Base-by-base conservation (phyloP, 2,329 filamentous ascomycete species). In the Penicillium psychrosexuale region DNA sequence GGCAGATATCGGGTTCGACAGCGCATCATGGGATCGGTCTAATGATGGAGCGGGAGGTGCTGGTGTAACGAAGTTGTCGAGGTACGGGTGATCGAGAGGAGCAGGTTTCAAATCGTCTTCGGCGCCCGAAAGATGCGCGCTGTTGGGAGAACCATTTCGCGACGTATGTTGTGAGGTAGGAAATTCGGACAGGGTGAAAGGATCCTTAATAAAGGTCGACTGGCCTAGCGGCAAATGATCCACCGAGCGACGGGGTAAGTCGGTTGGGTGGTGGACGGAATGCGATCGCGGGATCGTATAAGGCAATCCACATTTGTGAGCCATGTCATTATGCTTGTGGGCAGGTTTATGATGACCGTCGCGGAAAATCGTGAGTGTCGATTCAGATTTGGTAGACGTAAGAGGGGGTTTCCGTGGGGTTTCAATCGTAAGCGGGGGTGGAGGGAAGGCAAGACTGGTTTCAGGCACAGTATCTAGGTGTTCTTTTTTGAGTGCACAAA, bases 321-420 rank as follows among this genome's bases (percentile, higher is more conserved):
- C 83, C 60, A 82, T 79, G 68, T 85, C 82, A 71, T 86, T 86
- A 72, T 84, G 82, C 61, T 84, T 82, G 66, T 86, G 84, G 47
- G 80, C 81, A 11, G 84, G 84, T 72, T 85, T 85, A 72, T 86
- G 83, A 62, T 86, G 83, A 55, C 84, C 84, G 65, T 86, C 85
- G 22, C 82, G 77, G 66, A 85, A 85, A 55, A 84, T 76, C 17
- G 82, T 85, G 63, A 86, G 72, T 30, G 79, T 81, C 55, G 78
- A 80, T 49, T 87, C 84, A 24, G 82, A 85, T 62, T 82, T 82
- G 54, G 80, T 80, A 44, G 80, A 77, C 39, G 80, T 81, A 46
- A 85, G 75, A 63, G 79, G 78, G 12, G 82, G 82, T 68, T 84
- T 85, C 57, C 72, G 73, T 30, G 75, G 69, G 34, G 72, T 69